Base-by-base conservation (phyloP, 2,329 filamentous ascomycete species). In the Alternaria consortialis region DNA sequence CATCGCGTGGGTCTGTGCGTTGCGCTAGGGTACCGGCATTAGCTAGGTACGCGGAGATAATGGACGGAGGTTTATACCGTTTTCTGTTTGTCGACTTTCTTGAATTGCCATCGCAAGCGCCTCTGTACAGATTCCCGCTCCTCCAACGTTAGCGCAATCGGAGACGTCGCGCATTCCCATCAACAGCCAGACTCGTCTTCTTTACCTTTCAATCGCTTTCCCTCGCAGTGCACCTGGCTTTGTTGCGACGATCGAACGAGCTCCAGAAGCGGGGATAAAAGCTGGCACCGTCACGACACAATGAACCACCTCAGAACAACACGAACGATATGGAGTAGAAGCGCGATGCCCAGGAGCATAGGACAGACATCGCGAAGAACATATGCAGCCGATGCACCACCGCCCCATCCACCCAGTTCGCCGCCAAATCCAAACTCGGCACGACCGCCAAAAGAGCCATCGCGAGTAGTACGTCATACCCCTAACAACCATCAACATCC, bases 391-490 rank as follows among this genome's bases (percentile, higher is more conserved):
- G 60, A 69, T 50, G 56, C 58, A 20, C 34, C 57, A 29, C 58
- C 60, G 27, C 60, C 56, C 29, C 60, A 54, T 56, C 59, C 60
- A 37, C 64, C 62, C 32, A 44, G 29, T 32, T 66, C 48, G 43
- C 63, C 62, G 17, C 63, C 65, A 48, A 62, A 64, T 40, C 62
- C 66, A 31, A 64, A 63, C 51, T 42, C 57, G 27, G 59, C 53
- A 48, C 61, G 58, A 23, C 64, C 64, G 23, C 63, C 56, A 27
- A 67, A 69, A 50, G 51, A 63, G 39, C 67, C 70, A 40, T 72
- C 72, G 36, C 57, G 64, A 50, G 64, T 64, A 20, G 70, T 72
- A 68, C 64, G 69, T 68, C 56, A 56, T 31, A 51, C 32, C 20
- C 31, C 31, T 32, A 34, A 7, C 5, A 32, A 34, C 15, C 25